A percentile compares a stretch with the other conserved stretches of the same genome.
Conservation (phyloP, 805 yeast species). For the Candida oleophila region DNA sequence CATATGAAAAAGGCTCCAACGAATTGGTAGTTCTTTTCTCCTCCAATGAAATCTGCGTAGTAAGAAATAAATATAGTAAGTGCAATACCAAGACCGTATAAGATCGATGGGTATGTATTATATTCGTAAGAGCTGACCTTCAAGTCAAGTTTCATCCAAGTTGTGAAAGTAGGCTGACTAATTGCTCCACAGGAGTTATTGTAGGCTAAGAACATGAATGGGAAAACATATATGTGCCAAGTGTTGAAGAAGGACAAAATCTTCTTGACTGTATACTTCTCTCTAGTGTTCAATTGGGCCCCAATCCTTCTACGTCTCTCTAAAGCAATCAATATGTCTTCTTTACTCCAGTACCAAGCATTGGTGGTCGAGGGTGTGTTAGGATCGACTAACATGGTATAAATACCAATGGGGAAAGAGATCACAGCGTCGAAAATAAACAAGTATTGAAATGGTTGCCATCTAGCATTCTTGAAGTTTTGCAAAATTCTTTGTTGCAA, state of each 20-base stretch:
- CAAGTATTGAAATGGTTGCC: conserved; percentile 34
- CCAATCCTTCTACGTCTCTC: conserved; percentile 44
- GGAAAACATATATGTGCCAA: conserved; percentile 52
- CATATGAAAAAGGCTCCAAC: conserved; percentile 37
- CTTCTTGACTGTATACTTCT: conserved; percentile 38
- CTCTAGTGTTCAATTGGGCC: conserved; percentile 42
- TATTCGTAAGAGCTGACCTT: conserved; percentile 25
- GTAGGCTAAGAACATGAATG: conserved; percentile 35
- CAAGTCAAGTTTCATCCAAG: conserved; percentile 34
- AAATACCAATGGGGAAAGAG: conserved; percentile 31
- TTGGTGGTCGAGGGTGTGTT: conserved; percentile 37
- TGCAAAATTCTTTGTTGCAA: conserved; percentile 28
- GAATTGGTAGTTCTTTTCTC: conserved; percentile 34
- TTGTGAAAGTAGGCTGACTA: conserved; percentile 36
- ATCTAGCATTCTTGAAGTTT: conserved; percentile 17
- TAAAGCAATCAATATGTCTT: conserved; percentile 43
- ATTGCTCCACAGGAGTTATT: conserved; percentile 33
- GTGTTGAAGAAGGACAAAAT: conserved; percentile 43
- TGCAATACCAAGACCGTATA: conserved; percentile 26
- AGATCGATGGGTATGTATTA: conserved; percentile 31
- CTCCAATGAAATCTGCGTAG: conserved; percentile 30
- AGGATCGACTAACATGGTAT: conserved; percentile 32
- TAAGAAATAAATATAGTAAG: conserved; percentile 24
- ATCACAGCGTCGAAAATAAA: conserved; percentile 34
- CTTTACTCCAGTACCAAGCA: conserved; percentile 28